phyloP scores from a whole-genome alignment of 768 basidiomycete species.

The Mrakia gelida region DNA sequence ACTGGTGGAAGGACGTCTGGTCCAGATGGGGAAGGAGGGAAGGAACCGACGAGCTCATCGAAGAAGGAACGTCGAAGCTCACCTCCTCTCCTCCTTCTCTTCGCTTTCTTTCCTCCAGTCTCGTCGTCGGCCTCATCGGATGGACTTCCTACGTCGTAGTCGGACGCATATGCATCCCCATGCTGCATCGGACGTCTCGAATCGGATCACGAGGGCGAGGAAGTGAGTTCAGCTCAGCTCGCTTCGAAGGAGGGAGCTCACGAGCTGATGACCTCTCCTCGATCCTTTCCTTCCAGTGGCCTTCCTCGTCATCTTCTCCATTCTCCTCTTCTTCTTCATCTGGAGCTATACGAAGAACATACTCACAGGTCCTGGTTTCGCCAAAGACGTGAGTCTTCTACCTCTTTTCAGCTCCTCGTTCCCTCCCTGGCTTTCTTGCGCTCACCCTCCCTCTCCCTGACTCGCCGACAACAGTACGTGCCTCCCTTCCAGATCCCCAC shows the following conservation, averaged over 20 bases:
- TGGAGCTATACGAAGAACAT: conserved; percentile 28
- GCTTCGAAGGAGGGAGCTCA: not conserved
- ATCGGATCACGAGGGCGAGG: conserved; percentile 3
- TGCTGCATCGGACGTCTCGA: conserved; percentile 13
- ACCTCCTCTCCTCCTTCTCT: not conserved
- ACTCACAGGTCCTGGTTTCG: conserved; percentile 13
- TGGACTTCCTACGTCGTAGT: conserved; percentile 28
- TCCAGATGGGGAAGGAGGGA: too few species aligned
- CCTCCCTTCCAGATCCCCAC: conserved; percentile 11
- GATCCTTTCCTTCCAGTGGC: not conserved
- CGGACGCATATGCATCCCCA: conserved; percentile 18
- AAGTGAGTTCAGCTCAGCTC: not conserved
- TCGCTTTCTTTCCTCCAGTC: not conserved
- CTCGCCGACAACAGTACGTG: not conserved
- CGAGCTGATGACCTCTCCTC: not conserved
- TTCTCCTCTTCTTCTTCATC: conserved; percentile 13
- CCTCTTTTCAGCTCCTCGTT: not conserved
- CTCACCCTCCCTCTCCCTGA: not conserved
- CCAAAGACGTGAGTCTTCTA: conserved; percentile 24
- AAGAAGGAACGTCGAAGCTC: not conserved
- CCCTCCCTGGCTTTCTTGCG: not conserved
- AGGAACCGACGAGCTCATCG: too few species aligned
- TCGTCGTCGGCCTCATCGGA: conserved; percentile 14
- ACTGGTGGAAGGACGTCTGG: too few species aligned
- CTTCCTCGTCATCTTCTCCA: conserved; percentile 12